Conservation (phyloP, 1,284 basidiomycete species). For the Papiliotrema terrestris region DNA sequence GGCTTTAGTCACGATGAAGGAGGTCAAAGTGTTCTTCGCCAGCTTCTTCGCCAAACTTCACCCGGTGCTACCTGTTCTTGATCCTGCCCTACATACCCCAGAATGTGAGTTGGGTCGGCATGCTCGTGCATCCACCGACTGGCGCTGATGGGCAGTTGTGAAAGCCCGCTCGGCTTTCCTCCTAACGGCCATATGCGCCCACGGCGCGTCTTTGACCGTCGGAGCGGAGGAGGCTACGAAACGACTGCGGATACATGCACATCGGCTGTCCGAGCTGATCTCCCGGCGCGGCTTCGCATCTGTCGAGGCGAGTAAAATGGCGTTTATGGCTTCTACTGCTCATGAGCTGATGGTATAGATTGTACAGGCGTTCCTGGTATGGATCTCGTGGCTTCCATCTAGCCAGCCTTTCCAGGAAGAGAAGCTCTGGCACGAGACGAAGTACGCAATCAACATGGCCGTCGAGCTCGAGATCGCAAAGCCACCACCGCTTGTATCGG, state of each 20-base stretch:
- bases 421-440: conserved; percentile 4
- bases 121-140: no score
- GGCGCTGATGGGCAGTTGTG: not conserved
- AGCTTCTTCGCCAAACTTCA: not conserved
- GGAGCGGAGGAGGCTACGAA: conserved; percentile 1
- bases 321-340: no score
- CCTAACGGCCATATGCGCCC: not conserved
- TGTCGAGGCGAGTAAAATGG: not conserved
- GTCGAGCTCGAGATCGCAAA: conserved; percentile 1
- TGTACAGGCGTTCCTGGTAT: conserved; percentile 2
- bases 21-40: not conserved
- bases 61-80: not conserved
- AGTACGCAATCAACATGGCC: conserved; percentile 5
- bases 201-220: conserved; percentile 1
- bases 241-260: not conserved
- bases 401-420: conserved; percentile 3
- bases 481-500: no score
- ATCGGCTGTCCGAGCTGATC: not conserved
- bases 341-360: not conserved
- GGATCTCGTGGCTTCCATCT: conserved; percentile 5
- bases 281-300: not conserved
- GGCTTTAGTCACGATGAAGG: not conserved
- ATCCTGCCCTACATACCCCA: not conserved
- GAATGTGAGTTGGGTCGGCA: not conserved
- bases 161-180: not conserved